A percentile compares a stretch with the other conserved stretches of the same genome.
phyloP scores from a whole-genome alignment of 805 yeast genomes.

The Candida coquimbonensis region DNA sequence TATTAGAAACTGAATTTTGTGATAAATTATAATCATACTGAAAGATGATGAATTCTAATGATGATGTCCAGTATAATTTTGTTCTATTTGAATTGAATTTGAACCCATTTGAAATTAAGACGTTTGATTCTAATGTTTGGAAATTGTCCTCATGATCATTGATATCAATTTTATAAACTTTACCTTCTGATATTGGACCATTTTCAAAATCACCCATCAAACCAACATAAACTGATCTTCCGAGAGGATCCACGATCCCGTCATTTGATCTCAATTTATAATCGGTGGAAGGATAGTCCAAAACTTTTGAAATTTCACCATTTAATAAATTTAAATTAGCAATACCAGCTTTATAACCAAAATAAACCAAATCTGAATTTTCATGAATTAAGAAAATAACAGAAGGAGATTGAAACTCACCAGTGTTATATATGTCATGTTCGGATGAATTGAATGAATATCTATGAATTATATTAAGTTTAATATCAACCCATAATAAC shows the following conservation, averaged over 20 bases:
- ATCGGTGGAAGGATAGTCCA: conserved; percentile 28
- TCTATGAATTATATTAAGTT: conserved; percentile 29
- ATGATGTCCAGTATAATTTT: conserved; percentile 47
- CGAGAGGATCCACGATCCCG: conserved; percentile 72
- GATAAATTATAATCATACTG: conserved; percentile 36
- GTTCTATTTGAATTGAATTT: conserved; percentile 42
- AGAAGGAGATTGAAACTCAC: conserved; percentile 28
- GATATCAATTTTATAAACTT: conserved; percentile 36
- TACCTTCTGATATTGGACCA: conserved; percentile 41
- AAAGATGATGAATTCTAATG: conserved; percentile 40
- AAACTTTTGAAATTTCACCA: conserved; percentile 29
- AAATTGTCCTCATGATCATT: conserved; percentile 18
- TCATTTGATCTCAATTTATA: conserved; percentile 62
- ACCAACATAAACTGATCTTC: conserved; percentile 68
- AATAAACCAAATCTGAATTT: conserved; percentile 41
- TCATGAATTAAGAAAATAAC: conserved; percentile 52
- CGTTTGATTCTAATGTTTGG: conserved; percentile 30
- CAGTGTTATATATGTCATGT: conserved; percentile 24
- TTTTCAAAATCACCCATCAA: conserved; percentile 59
- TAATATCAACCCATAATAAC: conserved; percentile 36
- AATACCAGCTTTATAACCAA: conserved; percentile 63
- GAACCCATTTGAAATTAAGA: conserved; percentile 60
- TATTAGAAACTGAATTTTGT: conserved; percentile 31
- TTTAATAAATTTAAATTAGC: conserved; percentile 43
- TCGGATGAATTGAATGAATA: conserved; percentile 19